These are phyloP conservation scores for Musa itinerans DNA, from an alignment of 176 grass and related monocot genomes.

Conservation along the genomic window DNA sequence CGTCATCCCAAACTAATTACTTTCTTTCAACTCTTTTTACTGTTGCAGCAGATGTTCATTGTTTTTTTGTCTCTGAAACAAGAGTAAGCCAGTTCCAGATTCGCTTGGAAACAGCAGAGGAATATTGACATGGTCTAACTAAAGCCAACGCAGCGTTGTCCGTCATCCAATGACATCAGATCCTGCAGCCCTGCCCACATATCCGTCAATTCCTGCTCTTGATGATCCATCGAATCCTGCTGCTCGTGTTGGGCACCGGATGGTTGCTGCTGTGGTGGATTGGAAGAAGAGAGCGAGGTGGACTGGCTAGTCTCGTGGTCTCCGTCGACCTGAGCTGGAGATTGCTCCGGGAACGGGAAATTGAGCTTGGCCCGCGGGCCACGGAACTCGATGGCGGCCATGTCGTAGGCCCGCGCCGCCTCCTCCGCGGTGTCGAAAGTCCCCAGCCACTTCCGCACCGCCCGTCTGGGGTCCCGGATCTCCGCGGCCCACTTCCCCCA, in stretches of 20 bases:
- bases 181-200: constrained; percentile 64
- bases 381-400: constrained; percentile 50
- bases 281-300: not conserved
- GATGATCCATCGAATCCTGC: constrained; percentile 14
- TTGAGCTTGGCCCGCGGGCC: constrained; percentile 56
- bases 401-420: not conserved
- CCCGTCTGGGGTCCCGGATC: too few species aligned
- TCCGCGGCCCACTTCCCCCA: too few species aligned
- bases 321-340: not conserved
- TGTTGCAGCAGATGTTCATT: too few species aligned
- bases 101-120: too few species aligned
- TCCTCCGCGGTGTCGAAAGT: too few species aligned
- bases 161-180: constrained; percentile 47
- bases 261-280: constrained; percentile 1
- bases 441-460: too few species aligned
- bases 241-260: constrained; percentile 1
- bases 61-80: too few species aligned
- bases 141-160: constrained; percentile 14
- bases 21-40: too few species aligned
- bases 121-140: too few species aligned
- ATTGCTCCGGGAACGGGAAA: constrained; percentile 28
- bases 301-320: not conserved
- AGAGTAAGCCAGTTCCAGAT: too few species aligned
- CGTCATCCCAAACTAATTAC: too few species aligned
- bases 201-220: constrained; percentile 24